phyloP scores from a whole-genome alignment of 2,329 filamentous ascomycete species.

The Colletotrichum graminicola region DNA sequence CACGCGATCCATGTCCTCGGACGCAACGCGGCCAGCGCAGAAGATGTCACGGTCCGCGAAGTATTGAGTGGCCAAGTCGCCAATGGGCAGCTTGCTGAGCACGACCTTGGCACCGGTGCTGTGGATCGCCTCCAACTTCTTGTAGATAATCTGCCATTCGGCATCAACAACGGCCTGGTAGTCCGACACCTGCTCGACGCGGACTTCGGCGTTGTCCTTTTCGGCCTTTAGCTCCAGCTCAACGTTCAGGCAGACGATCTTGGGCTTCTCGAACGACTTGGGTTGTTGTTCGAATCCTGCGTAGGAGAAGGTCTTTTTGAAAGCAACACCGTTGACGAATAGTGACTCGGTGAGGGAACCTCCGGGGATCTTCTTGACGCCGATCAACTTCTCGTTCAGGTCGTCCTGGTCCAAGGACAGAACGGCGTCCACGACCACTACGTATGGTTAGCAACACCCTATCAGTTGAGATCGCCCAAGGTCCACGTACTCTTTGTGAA shows the following conservation, averaged over 20 bases:
- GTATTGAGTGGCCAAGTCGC: conserved; percentile 96
- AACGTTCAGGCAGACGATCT: conserved; percentile 97
- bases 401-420: conserved; percentile 96
- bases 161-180: conserved; percentile 99
- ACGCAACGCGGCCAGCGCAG: conserved; percentile 92
- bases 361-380: conserved; percentile 97
- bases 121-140: conserved; percentile 96
- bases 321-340: conserved; percentile 97
- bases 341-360: conserved; percentile 96
- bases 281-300: conserved; percentile 99
- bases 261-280: conserved; percentile 92
- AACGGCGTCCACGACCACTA: conserved; percentile 98
- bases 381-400: conserved; percentile 97
- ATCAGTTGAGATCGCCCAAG: too few species aligned
- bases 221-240: conserved; percentile 98
- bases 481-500: conserved; percentile 89
- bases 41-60: conserved; percentile 99
- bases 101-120: conserved; percentile 97
- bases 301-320: conserved; percentile 99
- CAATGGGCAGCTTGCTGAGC: conserved; percentile 95
- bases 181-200: conserved; percentile 97
- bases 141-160: conserved; percentile 99
- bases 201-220: conserved; percentile 98
- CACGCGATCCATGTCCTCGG: conserved; percentile 95
- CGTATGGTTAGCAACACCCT: conserved; percentile 19